Base-by-base conservation (phyloP, 768 basidiomycete genomes). In the Serendipita sp. region DNA sequence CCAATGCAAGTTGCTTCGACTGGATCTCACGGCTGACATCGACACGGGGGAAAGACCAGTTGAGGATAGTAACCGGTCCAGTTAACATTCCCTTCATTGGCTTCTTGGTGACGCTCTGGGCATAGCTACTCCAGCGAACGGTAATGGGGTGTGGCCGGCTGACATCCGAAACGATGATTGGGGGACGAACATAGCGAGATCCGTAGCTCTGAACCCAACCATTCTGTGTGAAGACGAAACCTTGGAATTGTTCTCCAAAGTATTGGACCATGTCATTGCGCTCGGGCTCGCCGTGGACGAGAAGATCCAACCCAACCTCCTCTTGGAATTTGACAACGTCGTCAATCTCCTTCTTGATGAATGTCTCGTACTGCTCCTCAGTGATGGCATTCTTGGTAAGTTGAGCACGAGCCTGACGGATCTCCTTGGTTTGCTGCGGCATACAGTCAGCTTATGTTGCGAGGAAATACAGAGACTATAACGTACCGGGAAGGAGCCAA, bases 1-100 rank as follows among this genome's bases (percentile, higher is more conserved):
- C 87, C 66, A 99, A 82, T 62, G 96, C 96, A 67, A 99, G 84
- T 75, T 99, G 96, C 80, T 94, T 92, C 73, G 92, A 93, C 78
- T 99, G 96, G 67, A 94, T 75, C 77, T 98, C 95, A 72, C 90
- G 90, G 62, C 88, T 83, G 68, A 98, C 88, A 72, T 99, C 96
- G 67, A 91, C 91, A 74, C 96, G 95, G 71, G 96, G 96, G 94
- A 99, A 99, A 34, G 96, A 98, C 96, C 96, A 99, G 82, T 98
- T 98, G 75, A 98, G 84, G 76, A 99, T 96, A 65, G 92, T 93
- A 74, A 97, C 94, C 20, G 93, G 94, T 66, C 95, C 95, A 63
- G 95, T 94, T 63, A 98, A 81, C 96, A 98, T 97, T 68, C 95
- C 95, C 85, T 99, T 99, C 91, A 99, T 93, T 69, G 94, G 96